These are phyloP conservation scores for Solanum infundibuliforme DNA, from an alignment of 257 asterid genomes.

Conservation along the genomic window DNA sequence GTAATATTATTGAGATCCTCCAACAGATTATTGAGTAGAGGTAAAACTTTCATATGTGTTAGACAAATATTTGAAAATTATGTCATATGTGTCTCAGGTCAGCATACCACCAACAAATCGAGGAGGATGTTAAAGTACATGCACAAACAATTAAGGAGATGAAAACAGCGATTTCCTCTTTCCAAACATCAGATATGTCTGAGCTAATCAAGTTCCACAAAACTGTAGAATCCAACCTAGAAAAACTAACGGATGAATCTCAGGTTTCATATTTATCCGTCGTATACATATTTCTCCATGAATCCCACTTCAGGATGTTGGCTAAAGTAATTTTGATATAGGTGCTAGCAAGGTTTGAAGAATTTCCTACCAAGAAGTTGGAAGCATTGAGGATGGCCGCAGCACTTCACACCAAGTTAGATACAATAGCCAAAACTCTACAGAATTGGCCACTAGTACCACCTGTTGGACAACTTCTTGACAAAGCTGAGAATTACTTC, in stretches of 20 bases:
- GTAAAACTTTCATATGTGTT: not conserved
- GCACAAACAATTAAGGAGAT: slow-evolving; percentile 14
- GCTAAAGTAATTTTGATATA: slow-evolving; percentile 2
- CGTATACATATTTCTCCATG: not conserved
- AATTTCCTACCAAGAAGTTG: slow-evolving; percentile 66
- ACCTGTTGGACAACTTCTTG: slow-evolving; percentile 50
- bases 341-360: slow-evolving; percentile 85
- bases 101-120: slow-evolving; percentile 75
- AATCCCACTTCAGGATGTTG: not conserved
- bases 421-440: slow-evolving; percentile 35
- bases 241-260: slow-evolving; percentile 22
- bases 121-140: slow-evolving; percentile 22
- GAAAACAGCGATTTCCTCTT: slow-evolving; percentile 9
- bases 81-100: slow-evolving; percentile 42
- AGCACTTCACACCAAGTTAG: slow-evolving; percentile 50
- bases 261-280: slow-evolving; percentile 3
- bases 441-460: slow-evolving; percentile 42
- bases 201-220: slow-evolving; percentile 19
- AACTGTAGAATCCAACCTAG: slow-evolving; percentile 17
- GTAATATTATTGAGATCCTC: slow-evolving; percentile 11
- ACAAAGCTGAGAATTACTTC: slow-evolving; percentile 62
- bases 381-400: slow-evolving; percentile 85
- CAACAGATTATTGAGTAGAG: not conserved
- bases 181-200: slow-evolving; percentile 19
- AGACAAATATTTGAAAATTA: not conserved